These are phyloP conservation scores for Saccharum spontaneum DNA, from an alignment of 176 grass and related monocot species.

Conservation along the genomic window DNA sequence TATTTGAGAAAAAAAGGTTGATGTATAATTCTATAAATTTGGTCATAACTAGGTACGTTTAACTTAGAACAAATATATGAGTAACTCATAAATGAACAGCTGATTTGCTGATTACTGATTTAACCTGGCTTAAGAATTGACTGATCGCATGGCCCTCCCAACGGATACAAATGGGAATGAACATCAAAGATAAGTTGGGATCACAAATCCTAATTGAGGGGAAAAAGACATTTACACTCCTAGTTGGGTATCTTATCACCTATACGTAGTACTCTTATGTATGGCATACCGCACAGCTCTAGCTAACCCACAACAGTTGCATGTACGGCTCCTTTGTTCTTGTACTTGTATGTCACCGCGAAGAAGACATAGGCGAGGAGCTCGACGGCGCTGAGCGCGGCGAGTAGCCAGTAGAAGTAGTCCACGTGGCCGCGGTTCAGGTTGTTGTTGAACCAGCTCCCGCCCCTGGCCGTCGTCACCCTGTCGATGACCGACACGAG, in stretches of 20 bases:
- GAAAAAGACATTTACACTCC: background rate
- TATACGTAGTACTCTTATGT: no score
- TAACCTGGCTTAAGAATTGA: background rate
- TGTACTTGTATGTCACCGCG: conserved; percentile 41
- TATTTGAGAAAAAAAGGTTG: no score
- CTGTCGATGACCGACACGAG: conserved; percentile 36
- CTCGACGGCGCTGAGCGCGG: conserved; percentile 43
- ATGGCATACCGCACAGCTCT: background rate
- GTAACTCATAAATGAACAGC: background rate
- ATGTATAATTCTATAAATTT: no score
- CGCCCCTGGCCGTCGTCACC: conserved; percentile 15
- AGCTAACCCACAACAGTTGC: background rate
- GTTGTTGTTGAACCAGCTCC: conserved; percentile 55
- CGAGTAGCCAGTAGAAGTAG: conserved; percentile 58
- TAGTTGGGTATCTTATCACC: background rate
- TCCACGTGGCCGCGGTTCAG: conserved; percentile 50
- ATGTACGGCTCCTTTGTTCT: conserved; percentile 2
- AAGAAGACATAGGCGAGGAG: conserved; percentile 44
- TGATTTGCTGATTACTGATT: background rate
- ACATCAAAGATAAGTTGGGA: background rate
- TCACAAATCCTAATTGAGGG: background rate
- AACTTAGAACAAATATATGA: no score
- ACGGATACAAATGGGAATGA: background rate
- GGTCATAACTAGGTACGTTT: no score
- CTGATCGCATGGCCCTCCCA: background rate